phyloP scores from a whole-genome alignment of 2,329 filamentous ascomycete genomes.

The Colletotrichum zoysiae region DNA sequence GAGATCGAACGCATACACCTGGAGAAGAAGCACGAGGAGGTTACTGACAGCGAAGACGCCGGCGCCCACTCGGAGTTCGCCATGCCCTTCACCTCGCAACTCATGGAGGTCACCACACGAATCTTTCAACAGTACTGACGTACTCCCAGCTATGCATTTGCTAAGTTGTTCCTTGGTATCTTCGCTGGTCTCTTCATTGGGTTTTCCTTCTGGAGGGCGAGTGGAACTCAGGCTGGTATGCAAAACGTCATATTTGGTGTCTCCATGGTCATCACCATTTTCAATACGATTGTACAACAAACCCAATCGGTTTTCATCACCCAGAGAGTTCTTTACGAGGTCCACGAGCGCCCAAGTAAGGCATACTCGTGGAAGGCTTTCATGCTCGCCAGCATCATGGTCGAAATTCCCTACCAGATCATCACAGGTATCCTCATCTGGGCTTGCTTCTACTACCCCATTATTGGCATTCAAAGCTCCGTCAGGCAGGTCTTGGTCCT shows the following conservation, averaged over 20 bases:
- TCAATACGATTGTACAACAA: constrained; percentile 76
- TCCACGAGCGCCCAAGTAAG: constrained; percentile 80
- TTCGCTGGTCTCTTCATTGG: constrained; percentile 78
- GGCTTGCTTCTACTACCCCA: constrained; percentile 76
- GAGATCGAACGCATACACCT: constrained; percentile 75
- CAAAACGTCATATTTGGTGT: constrained; percentile 81
- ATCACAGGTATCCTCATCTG: constrained; percentile 73
- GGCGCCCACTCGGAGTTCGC: constrained; percentile 76
- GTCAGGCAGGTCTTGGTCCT: constrained; percentile 75
- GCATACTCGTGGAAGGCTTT: constrained; percentile 83
- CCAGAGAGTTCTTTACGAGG: constrained; percentile 81
- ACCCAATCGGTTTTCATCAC: constrained; percentile 83
- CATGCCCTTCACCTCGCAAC: constrained; percentile 76
- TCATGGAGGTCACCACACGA: constrained; percentile 73
- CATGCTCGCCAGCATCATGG: constrained; percentile 77
- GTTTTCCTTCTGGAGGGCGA: constrained; percentile 73
- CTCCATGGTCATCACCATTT: constrained; percentile 83
- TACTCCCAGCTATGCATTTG: constrained; percentile 81
- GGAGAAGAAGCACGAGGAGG: constrained; percentile 53
- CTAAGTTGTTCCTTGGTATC: constrained; percentile 73
- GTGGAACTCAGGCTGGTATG: constrained; percentile 74
- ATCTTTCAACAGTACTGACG: constrained; percentile 90
- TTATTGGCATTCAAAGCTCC: constrained; percentile 61
- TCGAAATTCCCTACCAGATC: constrained; percentile 79
- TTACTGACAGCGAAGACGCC: constrained; percentile 39